Base-by-base conservation (phyloP, 1,284 basidiomycete genomes). In the Thecaphora thlaspeos region DNA sequence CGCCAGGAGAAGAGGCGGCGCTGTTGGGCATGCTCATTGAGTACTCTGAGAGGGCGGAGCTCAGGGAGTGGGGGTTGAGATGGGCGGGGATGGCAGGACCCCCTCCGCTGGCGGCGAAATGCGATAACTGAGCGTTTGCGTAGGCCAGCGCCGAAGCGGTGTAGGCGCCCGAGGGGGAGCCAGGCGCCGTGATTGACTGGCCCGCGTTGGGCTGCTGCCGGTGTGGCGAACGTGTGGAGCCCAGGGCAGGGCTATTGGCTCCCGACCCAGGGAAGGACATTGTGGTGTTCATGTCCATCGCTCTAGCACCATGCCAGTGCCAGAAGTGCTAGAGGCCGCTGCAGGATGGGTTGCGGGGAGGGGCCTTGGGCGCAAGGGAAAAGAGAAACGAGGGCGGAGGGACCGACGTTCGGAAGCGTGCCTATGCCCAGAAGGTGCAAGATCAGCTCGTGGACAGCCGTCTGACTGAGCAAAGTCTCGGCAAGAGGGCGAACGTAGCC, bases 71-170 rank as follows among this genome's bases (percentile, higher is more conserved):
- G 12, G 69, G 67, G 32, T 67, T 64, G 46, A 70, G 67, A 46
- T 68, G 61, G 8, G 67, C 57, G 14, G 69, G 61, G 9, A 66
- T 24, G 7, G 59, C 67, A 30, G 57, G 52, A 14, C 54, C 3
- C 9, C 65, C 61, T n/a, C 58, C 58, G 3, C 58, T 55, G n/a
- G 59, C 47, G 34, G 59, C 65, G 38, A 65, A 72, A 36, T 70
- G 61, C 23, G 60, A 63, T 8, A 72, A 62, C 58, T 70, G 68
- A 42, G 70, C 70, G 18, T 70, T 72, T 45, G 70, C 70, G 30
- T 70, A 70, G 24, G 68, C 70, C 23, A 70, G 57, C 11, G 67
- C 67, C 10, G 59, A 62, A 5, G 56, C 51, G 14, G 61, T 56
- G 41, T 65, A 65, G 41, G 57, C 57, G 23, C 57, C 57, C 14